Base-by-base conservation (phyloP, 164 flowering plant species). In the Houttuynia cordata region DNA sequence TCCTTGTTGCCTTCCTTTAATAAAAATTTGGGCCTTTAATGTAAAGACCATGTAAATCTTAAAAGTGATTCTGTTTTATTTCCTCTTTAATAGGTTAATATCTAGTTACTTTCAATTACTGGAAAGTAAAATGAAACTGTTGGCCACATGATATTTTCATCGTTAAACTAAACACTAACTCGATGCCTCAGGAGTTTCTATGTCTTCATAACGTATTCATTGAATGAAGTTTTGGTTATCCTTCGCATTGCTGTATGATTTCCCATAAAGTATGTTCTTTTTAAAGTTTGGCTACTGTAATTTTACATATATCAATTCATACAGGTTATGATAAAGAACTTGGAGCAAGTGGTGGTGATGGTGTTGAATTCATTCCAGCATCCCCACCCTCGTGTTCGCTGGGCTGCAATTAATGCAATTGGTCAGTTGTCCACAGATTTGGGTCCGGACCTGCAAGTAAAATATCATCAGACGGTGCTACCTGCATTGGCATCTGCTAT, bases 331-430 rank as follows among this genome's bases (percentile, higher is more conserved):
- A 64, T 83, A 51, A 91, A 91, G 67, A 91, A 77, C 67, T 76
- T 94, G 71, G 97, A 91, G 70, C 96, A 91, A 77, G 93, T 94
- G 57, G 86, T 91, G 65, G 75, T 66, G 39, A 94, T 94, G 99
- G 91, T 94, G 25, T 69, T 94, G 71, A 94, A 77, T 62, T 86
- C 96, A 24, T 91, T 91, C 72, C 88, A 79, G 72, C 88, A 91
- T 80, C 90, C 92, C 17, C 97, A 93, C 42, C 97, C 98, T 7
- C 91, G 98, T 60, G 98, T 83, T 39, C 75, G 98, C 19, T 93
- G 98, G 98, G 98, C 98, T 14, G 98, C 98, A 25, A 93, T 93
- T 64, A 93, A 93, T 80, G 96, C 98, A 53, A 79, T 93, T 72
- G 98, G 98, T n/a, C n/a, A n/a, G n/a, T n/a, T n/a, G n/a, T 89